Evolutionary conservation across 2,329 filamentous ascomycete genomes (phyloP), one percentile per base, ranked within the genome.

Genomic region (Xylariaceae sp.): DNA sequence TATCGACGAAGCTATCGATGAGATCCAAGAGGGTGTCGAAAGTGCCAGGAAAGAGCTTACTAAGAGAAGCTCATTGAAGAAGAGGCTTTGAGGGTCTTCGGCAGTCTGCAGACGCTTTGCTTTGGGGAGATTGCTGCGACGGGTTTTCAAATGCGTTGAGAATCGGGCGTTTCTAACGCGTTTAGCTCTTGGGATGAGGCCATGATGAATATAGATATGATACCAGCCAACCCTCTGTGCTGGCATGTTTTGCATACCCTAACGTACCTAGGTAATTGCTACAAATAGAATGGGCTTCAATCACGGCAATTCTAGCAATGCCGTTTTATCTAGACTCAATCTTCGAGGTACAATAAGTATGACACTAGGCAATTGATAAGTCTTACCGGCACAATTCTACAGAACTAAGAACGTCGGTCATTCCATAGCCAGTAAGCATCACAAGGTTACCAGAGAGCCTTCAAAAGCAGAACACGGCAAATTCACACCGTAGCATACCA

Each of bases 21-120:
- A 95, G 73, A 78, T 95, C 49, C 83, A 77, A 65, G 76, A 74
- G 5, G 90, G 95, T 70, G 80, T 95, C 32, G 85, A 88, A 66
- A 79, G 75, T 61, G 77, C 69, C 16, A 61, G 73, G 43, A 46
- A 55, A 39, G 53, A 60, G n/a, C 43, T 53, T 18, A 36, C 34
- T 13, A 50, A 56, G 51, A 60, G 42, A 30, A 15, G 30, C 29
- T 18, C 29, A 1, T 47, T 55, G 47, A 54, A 58, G 43, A 51
- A 58, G 32, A 43, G 44, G 42, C 18, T 52, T 2, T 57, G 45
- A 47, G 60, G 47, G 56, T 47, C 43, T 34, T 16, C 41, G n/a
- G n/a, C n/a, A n/a, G n/a, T n/a, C n/a, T n/a, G n/a, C n/a, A n/a
- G n/a, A n/a, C n/a, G n/a, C n/a, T n/a, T n/a, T n/a, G n/a, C n/a